Percentiles rank a stretch among this genome's conserved stretches.
Evolutionary conservation across 352 stramenopile species (phyloP).

Genomic region (Phytopythium chamaehyphon): DNA sequence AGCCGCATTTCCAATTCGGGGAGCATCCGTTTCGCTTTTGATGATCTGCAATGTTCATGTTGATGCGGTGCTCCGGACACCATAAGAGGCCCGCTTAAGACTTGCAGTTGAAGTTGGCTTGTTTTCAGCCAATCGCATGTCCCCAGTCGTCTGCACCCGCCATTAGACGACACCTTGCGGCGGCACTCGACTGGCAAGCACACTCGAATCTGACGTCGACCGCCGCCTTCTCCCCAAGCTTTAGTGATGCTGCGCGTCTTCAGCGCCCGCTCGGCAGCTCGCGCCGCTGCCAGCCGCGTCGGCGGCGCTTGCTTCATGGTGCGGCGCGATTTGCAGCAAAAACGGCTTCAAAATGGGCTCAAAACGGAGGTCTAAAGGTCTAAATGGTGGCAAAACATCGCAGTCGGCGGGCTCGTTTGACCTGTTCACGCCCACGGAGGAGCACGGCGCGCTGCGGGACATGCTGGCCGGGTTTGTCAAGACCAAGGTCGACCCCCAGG

Average conservation of each 20-base stretch:
- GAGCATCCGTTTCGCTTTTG: neutral
- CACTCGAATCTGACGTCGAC: slow-evolving; percentile 7
- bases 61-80: too few species aligned
- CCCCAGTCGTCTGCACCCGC: neutral
- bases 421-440: slow-evolving; percentile 86
- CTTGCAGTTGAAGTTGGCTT: slow-evolving; percentile 23
- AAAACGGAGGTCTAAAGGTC: too few species aligned
- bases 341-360: too few species aligned
- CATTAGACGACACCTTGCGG: neutral
- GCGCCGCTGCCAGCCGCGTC: neutral
- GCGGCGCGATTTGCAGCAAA: slow-evolving; percentile 9
- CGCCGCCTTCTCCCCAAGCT: neutral
- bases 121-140: slow-evolving; percentile 10
- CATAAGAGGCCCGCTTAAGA: slow-evolving; percentile 17
- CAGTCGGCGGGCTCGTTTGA: slow-evolving; percentile 37
- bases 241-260: slow-evolving; percentile 19
- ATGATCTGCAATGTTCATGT: neutral
- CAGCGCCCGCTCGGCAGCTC: slow-evolving; percentile 8
- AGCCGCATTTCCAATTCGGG: neutral
- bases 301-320: slow-evolving; percentile 6
- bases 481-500: slow-evolving; percentile 96
- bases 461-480: slow-evolving; percentile 94
- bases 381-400: too few species aligned
- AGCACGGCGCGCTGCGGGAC: slow-evolving; percentile 87
- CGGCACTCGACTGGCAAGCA: slow-evolving; percentile 1